These are phyloP conservation scores for Acanthamoeba triangularis DNA, from an alignment of 208 protist species.

Conservation along the genomic window DNA sequence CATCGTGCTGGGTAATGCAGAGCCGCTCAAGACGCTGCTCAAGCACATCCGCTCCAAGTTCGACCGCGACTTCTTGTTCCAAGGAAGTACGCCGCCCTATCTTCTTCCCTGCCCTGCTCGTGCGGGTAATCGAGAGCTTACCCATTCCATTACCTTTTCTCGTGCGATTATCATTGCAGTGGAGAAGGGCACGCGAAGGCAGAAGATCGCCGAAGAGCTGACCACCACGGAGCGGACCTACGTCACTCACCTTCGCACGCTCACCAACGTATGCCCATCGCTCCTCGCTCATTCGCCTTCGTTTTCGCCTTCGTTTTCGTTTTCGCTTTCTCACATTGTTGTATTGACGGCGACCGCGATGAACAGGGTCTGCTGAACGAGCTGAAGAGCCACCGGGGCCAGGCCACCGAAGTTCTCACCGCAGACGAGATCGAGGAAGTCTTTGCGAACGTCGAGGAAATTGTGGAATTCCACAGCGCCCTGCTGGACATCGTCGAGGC, in stretches of 20 bases:
- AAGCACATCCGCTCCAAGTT: slow-evolving; percentile 62
- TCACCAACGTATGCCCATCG: not conserved
- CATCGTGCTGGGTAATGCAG: slow-evolving; percentile 10
- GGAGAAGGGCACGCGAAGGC: slow-evolving; percentile 69
- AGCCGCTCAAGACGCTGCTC: slow-evolving; percentile 63
- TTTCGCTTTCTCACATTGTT: slow-evolving; percentile 60
- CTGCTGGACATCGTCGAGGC: slow-evolving; percentile 77
- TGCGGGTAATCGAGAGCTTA: no score
- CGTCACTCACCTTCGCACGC: not conserved
- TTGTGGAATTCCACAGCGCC: slow-evolving; percentile 69
- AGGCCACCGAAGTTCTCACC: not conserved
- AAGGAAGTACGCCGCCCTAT: slow-evolving; percentile 20
- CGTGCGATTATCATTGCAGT: not conserved
- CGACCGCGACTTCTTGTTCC: slow-evolving; percentile 66
- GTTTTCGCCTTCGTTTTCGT: no score
- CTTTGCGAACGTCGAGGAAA: slow-evolving; percentile 81
- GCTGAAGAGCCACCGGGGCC: not conserved
- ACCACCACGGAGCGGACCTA: slow-evolving; percentile 79
- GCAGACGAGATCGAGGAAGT: slow-evolving; percentile 77
- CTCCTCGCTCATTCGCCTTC: not conserved
- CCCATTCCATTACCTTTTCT: not conserved
- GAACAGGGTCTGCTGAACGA: not conserved
- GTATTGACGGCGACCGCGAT: not conserved
- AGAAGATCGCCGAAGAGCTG: slow-evolving; percentile 81
- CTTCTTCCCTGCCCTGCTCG: no score